Percentiles rank a stretch among this genome's conserved stretches.
Conservation (phyloP, 768 basidiomycete species). For the Chalciporus piperatus region DNA sequence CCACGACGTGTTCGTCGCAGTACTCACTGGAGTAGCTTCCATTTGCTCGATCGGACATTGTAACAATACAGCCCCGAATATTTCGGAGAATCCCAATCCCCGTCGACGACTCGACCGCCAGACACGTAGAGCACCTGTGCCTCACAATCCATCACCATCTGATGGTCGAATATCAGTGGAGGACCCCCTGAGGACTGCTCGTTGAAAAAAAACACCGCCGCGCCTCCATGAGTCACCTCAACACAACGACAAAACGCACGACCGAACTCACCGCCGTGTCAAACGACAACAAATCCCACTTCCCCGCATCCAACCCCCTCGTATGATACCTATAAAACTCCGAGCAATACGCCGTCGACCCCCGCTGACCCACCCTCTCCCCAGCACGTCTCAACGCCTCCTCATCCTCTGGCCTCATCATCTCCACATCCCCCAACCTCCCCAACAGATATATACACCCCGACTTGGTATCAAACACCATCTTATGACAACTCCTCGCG, state of each 20-base stretch:
- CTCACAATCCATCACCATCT: constrained; percentile 74
- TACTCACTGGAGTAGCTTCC: constrained; percentile 67
- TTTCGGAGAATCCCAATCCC: constrained; percentile 54
- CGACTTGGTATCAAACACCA: constrained; percentile 66
- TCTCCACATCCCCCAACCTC: constrained; percentile 54
- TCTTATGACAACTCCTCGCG: constrained; percentile 71
- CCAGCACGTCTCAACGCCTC: constrained; percentile 36
- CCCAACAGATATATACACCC: constrained; percentile 69
- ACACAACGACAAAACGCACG: background rate
- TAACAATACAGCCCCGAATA: constrained; percentile 77
- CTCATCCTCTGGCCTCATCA: constrained; percentile 21
- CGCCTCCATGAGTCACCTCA: background rate
- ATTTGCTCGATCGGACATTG: constrained; percentile 59
- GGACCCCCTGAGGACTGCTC: constrained; percentile 63
- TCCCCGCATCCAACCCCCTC: constrained; percentile 54
- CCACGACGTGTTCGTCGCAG: background rate
- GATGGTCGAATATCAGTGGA: constrained; percentile 74
- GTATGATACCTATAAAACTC: constrained; percentile 81
- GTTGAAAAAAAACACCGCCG: background rate
- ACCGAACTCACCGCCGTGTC: constrained; percentile 57
- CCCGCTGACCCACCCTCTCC: constrained; percentile 14
- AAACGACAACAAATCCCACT: constrained; percentile 68
- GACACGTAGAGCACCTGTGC: constrained; percentile 71
- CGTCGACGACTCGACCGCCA: constrained; percentile 71
- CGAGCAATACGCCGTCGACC: constrained; percentile 43